These are phyloP conservation scores for Colletotrichum lupini DNA, from an alignment of 2,329 filamentous ascomycete genomes.

Conservation along the genomic window DNA sequence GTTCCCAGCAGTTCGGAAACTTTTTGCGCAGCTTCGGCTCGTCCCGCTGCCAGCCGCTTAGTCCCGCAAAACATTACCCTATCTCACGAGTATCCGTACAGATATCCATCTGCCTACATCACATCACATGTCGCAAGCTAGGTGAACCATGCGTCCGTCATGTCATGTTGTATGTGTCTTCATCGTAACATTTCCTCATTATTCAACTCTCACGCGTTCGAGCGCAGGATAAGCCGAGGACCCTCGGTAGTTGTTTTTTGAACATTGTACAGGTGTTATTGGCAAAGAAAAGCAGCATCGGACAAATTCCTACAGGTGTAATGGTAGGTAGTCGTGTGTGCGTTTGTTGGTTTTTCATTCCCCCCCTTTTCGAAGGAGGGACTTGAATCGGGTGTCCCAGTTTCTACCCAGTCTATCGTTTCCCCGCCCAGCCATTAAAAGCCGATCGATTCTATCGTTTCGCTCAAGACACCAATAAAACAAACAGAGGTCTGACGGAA, in stretches of 20 bases:
- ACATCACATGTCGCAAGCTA: not conserved
- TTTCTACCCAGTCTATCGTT: constrained; percentile 33
- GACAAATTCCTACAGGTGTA: constrained; percentile 26
- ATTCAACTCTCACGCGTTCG: constrained; percentile 23
- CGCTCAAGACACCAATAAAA: constrained; percentile 30
- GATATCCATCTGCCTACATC: not conserved
- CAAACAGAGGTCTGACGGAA: constrained; percentile 13
- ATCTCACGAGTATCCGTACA: too few species aligned
- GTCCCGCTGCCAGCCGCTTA: not conserved
- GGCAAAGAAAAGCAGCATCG: constrained; percentile 5
- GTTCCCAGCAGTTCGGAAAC: not conserved
- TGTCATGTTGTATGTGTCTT: not conserved
- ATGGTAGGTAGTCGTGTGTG: constrained; percentile 19
- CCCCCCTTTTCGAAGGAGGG: constrained; percentile 2
- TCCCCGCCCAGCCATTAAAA: constrained; percentile 31
- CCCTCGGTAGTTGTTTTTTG: not conserved
- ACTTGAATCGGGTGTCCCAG: constrained; percentile 23
- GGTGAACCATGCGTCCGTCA: too few species aligned
- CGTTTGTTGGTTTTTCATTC: not conserved
- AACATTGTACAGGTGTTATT: constrained; percentile 36
- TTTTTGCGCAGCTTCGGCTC: not conserved
- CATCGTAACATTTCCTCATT: constrained; percentile 13
- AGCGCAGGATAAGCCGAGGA: constrained; percentile 1
- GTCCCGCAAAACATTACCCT: too few species aligned
- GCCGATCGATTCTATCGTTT: constrained; percentile 35